Evolutionary conservation across 345 rosid species (phyloP).

Genomic region (Brassica cretica): DNA sequence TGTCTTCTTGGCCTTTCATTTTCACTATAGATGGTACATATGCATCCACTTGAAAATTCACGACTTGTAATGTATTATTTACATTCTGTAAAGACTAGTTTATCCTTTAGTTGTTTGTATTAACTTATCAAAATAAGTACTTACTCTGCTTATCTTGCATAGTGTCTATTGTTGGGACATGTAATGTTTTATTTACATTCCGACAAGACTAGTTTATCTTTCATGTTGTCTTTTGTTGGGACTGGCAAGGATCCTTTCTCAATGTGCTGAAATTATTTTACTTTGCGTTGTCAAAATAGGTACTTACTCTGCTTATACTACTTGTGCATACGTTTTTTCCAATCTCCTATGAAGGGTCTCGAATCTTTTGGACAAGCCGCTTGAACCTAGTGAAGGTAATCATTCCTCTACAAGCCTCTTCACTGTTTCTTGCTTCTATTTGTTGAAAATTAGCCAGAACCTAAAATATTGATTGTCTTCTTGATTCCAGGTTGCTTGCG

Average conservation of each 20-base stretch:
- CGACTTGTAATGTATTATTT: background rate
- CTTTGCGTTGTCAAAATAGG: conserved; percentile 24
- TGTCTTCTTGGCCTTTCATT: background rate
- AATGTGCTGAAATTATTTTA: background rate
- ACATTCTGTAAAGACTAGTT: background rate
- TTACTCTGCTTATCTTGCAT: conserved; percentile 4
- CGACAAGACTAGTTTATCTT: too few species aligned
- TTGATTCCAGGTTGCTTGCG: conserved; percentile 65
- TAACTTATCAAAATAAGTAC: background rate
- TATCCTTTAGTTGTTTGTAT: background rate
- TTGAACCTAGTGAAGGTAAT: conserved; percentile 67
- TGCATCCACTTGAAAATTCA: background rate
- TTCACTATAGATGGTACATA: background rate
- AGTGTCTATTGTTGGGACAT: background rate
- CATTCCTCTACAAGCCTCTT: conserved; percentile 3
- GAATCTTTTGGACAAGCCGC: conserved; percentile 60
- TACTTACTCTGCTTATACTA: conserved; percentile 63
- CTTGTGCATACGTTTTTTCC: conserved; percentile 67
- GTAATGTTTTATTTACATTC: too few species aligned
- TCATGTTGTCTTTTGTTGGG: background rate
- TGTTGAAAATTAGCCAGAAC: background rate
- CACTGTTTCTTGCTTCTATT: conserved; percentile 19
- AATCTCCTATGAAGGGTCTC: conserved; percentile 69
- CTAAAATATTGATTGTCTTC: background rate
- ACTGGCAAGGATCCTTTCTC: conserved; percentile 5